Percentiles rank a stretch among this genome's conserved stretches.
phyloP scores from a whole-genome alignment of 345 rosid genomes.

The Ceriops decandra region DNA sequence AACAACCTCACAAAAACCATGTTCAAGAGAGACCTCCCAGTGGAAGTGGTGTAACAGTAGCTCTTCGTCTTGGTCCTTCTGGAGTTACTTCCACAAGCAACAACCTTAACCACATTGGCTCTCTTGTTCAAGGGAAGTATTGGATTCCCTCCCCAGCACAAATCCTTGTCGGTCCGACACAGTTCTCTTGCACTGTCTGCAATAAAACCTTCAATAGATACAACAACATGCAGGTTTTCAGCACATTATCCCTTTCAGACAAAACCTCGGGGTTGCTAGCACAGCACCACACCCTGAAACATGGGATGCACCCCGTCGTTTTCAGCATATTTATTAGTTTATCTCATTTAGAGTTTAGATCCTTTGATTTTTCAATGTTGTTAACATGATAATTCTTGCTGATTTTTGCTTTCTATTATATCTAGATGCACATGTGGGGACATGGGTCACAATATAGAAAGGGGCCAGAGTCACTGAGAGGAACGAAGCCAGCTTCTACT shows the following conservation, averaged over 20 bases:
- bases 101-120: slow-evolving; percentile 22
- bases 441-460: slow-evolving; percentile 25
- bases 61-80: slow-evolving; percentile 68
- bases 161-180: slow-evolving; percentile 89
- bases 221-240: slow-evolving; percentile 86
- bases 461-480: slow-evolving; percentile 19
- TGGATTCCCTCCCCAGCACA: slow-evolving; percentile 89
- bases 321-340: no score
- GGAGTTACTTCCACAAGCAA: slow-evolving; percentile 26
- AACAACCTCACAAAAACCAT: slow-evolving; percentile 23
- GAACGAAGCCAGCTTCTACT: slow-evolving; percentile 20
- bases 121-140: slow-evolving; percentile 51
- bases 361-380: no score
- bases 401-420: background rate
- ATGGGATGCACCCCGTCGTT: no score
- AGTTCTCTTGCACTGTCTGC: slow-evolving; percentile 91
- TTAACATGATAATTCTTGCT: background rate
- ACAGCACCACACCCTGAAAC: no score
- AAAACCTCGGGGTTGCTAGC: no score
- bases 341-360: no score
- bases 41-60: slow-evolving; percentile 53
- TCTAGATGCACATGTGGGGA: slow-evolving; percentile 33
- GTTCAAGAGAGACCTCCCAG: background rate
- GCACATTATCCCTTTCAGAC: background rate
- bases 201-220: slow-evolving; percentile 77